Conservation (phyloP, 2,329 filamentous ascomycete genomes). For the Triangularia setosa region DNA sequence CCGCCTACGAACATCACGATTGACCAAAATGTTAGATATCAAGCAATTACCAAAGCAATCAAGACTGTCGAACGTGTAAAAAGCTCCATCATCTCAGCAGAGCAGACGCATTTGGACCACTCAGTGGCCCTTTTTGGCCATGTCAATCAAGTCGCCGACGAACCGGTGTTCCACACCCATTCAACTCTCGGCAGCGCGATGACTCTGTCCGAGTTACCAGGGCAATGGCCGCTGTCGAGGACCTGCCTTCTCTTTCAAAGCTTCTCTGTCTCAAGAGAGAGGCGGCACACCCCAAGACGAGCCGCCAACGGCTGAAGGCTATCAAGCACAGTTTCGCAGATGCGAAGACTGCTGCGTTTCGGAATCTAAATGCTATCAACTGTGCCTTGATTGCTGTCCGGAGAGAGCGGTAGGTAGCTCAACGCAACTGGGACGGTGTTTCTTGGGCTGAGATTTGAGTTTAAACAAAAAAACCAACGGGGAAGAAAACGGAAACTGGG, state of each 20-base stretch:
- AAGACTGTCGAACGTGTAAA: too few species aligned
- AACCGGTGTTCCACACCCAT: too few species aligned
- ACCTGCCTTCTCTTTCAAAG: background rate
- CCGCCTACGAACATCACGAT: too few species aligned
- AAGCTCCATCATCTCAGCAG: too few species aligned
- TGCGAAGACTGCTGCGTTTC: background rate
- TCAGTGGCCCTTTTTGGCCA: too few species aligned
- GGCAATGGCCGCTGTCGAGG: background rate
- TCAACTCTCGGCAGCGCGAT: too few species aligned
- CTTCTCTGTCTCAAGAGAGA: background rate
- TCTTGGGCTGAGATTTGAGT: background rate
- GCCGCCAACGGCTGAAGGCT: background rate
- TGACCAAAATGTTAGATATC: too few species aligned
- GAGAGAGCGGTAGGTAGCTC: background rate
- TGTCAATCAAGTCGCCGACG: too few species aligned
- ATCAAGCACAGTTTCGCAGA: background rate
- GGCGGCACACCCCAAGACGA: background rate
- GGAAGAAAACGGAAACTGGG: background rate
- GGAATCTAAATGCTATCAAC: background rate
- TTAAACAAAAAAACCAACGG: background rate
- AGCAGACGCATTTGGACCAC: too few species aligned
- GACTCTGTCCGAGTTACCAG: background rate
- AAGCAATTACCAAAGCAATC: too few species aligned
- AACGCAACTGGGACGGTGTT: background rate
- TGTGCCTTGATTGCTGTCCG: background rate